phyloP scores from a whole-genome alignment of 2,329 filamentous ascomycete species.

The Colletotrichum paranaense region DNA sequence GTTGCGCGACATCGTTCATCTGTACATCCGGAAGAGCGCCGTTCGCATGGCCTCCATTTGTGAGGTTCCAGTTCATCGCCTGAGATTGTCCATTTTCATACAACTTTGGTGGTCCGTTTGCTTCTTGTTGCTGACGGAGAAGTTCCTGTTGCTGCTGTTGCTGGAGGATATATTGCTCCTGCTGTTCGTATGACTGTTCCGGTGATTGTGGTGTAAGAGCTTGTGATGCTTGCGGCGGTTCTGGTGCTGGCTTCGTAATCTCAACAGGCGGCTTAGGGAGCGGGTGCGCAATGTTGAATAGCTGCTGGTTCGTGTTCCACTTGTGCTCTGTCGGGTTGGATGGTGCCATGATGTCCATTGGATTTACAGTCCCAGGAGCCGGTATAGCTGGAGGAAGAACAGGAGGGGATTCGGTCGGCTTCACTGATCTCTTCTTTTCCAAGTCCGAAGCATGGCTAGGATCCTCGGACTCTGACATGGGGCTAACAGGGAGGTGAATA shows the following conservation, averaged over 20 bases:
- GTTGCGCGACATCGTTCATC: conserved; percentile 12
- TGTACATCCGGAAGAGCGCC: background rate
- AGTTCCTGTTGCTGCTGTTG: conserved; percentile 15
- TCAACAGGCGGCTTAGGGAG: conserved; percentile 38
- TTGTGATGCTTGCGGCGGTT: conserved; percentile 42
- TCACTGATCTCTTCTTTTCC: background rate
- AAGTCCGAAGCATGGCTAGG: background rate
- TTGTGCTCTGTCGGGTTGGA: conserved; percentile 48
- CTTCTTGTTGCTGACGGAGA: conserved; percentile 10
- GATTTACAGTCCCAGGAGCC: conserved; percentile 61
- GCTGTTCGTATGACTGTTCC: conserved; percentile 15
- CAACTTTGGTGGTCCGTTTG: background rate
- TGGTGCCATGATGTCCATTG: conserved; percentile 64
- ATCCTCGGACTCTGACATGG: conserved; percentile 19
- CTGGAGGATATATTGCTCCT: background rate
- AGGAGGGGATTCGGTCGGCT: conserved; percentile 21
- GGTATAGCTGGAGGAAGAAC: conserved; percentile 46
- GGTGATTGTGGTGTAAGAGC: conserved; percentile 39
- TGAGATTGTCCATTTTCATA: conserved; percentile 1
- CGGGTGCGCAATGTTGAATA: conserved; percentile 45
- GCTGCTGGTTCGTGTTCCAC: conserved; percentile 47
- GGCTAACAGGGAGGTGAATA: conserved; percentile 19
- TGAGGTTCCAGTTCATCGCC: background rate
- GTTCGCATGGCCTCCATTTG: background rate
- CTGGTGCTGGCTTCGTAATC: conserved; percentile 32